Percentiles rank a stretch among this genome's conserved stretches.
Conservation (phyloP, 2,329 filamentous ascomycete species). For the Claviceps digitariae region DNA sequence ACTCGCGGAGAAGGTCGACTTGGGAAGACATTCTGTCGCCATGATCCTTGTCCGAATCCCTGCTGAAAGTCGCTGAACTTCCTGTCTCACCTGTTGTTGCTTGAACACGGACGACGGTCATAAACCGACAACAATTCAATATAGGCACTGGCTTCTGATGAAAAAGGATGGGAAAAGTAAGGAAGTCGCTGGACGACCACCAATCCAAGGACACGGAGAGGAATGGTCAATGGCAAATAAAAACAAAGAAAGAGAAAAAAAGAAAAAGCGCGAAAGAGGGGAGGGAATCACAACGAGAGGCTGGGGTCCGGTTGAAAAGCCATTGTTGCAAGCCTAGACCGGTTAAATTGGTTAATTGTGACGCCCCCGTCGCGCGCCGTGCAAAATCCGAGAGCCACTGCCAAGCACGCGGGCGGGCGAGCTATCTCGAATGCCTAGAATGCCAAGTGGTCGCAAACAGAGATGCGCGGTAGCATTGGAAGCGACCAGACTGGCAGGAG, state of each 20-base stretch:
- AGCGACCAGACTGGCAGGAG: not conserved
- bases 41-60: not conserved
- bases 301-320: not conserved
- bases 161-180: not conserved
- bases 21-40: not conserved
- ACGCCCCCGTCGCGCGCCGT: not conserved
- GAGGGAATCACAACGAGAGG: not conserved
- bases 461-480: not conserved
- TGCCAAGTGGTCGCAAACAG: not conserved
- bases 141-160: not conserved
- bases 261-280: too few relatives aligned
- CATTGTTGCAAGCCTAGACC: not conserved
- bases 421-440: not conserved
- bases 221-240: not conserved
- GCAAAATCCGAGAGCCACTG: not conserved
- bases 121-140: not conserved
- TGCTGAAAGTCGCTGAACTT: not conserved
- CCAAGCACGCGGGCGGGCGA: not conserved
- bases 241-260: too few relatives aligned
- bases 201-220: too few relatives aligned
- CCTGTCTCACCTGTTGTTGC: not conserved
- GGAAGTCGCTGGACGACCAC: too few relatives aligned
- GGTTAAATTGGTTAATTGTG: not conserved
- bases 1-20: constrained; percentile 2
- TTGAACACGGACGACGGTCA: not conserved